Percentiles rank a stretch among this genome's conserved stretches.
Conservation (phyloP, 2,329 filamentous ascomycete genomes). For the Talaromyces verruculosus region DNA sequence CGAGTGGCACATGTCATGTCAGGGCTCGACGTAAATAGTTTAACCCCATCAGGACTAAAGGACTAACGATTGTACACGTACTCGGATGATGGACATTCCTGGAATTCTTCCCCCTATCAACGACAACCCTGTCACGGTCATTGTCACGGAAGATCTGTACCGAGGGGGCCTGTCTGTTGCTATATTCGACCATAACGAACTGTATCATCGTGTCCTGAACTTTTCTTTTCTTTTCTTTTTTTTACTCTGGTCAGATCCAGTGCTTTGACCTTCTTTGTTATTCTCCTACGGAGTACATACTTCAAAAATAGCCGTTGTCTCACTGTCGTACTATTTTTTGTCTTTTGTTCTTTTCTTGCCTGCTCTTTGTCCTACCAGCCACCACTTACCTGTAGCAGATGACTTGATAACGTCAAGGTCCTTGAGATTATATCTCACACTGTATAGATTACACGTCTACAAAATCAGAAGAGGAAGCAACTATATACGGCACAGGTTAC, state of each 20-base stretch:
- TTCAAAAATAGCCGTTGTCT: constrained; percentile 17
- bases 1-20: constrained; percentile 1
- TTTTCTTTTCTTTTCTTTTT: background rate
- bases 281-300: background rate
- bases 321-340: background rate
- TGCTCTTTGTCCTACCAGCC: constrained; percentile 4
- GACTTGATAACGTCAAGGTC: background rate
- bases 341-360: background rate
- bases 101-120: constrained; percentile 11
- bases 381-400: background rate
- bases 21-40: constrained; percentile 1
- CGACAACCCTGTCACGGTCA: constrained; percentile 3
- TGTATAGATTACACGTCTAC: background rate
- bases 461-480: background rate
- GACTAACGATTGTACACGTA: background rate
- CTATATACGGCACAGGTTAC: background rate
- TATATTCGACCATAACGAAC: constrained; percentile 10
- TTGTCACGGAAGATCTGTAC: constrained; percentile 13
- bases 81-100: background rate
- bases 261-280: constrained; percentile 14
- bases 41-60: background rate
- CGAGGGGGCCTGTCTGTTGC: constrained; percentile 8
- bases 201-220: constrained; percentile 1
- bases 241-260: background rate
- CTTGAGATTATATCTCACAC: background rate